Evolutionary conservation across 2,329 filamentous ascomycete genomes (phyloP).

Genomic region (Cercospora brassicicola): DNA sequence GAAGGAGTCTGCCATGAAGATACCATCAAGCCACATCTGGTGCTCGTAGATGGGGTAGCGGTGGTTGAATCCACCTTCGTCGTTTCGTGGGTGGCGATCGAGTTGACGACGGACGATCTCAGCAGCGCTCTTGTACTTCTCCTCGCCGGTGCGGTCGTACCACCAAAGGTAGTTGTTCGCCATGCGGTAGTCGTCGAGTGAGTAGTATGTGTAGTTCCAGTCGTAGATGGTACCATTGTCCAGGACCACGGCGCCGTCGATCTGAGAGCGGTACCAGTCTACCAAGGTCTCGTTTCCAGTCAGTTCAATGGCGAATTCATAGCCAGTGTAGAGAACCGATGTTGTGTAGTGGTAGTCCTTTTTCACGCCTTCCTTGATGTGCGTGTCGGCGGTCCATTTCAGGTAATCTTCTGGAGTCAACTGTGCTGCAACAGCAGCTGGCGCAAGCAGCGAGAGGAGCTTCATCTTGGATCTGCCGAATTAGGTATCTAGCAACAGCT

Average conservation of each 20-base stretch:
- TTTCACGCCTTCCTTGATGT: constrained; percentile 18
- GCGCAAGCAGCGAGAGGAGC: constrained; percentile 7
- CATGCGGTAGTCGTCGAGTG: constrained; percentile 38
- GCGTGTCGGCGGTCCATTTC: constrained; percentile 22
- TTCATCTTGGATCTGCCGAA: constrained; percentile 12
- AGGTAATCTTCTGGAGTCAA: constrained; percentile 23
- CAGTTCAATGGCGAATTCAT: constrained; percentile 22
- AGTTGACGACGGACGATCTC: constrained; percentile 30
- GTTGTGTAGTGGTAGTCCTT: constrained; percentile 25
- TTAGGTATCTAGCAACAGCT: not conserved
- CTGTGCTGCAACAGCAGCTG: constrained; percentile 4
- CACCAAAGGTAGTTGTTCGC: constrained; percentile 35
- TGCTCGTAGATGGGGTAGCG: constrained; percentile 45
- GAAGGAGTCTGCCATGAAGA: constrained; percentile 53
- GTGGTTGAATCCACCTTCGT: constrained; percentile 39
- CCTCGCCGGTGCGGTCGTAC: constrained; percentile 28
- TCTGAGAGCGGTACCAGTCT: constrained; percentile 27
- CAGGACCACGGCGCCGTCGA: constrained; percentile 48
- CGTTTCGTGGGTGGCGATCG: constrained; percentile 34
- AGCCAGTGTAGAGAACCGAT: constrained; percentile 24
- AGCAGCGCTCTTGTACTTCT: constrained; percentile 29
- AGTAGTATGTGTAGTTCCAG: constrained; percentile 53
- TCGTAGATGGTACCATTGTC: constrained; percentile 50
- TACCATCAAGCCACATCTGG: constrained; percentile 56
- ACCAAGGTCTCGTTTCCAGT: constrained; percentile 22